These are phyloP conservation scores for Amphibolis antarctica DNA, from an alignment of 106 monocot genomes.

Conservation along the genomic window DNA sequence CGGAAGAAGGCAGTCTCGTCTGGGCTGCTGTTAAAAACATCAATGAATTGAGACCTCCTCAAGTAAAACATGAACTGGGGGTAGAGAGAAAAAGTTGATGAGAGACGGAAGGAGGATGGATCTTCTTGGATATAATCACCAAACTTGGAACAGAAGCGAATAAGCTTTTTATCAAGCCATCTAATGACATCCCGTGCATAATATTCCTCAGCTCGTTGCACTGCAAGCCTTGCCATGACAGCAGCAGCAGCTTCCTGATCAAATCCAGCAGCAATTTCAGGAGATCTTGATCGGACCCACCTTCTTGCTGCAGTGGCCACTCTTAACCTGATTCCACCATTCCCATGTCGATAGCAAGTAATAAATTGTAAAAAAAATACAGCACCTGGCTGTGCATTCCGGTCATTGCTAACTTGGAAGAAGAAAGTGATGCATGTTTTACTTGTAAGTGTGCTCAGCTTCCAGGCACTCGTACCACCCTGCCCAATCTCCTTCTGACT, in stretches of 20 bases:
- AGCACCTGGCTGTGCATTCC: constrained; percentile 33
- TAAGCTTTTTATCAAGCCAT: constrained; percentile 90
- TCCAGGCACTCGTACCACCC: constrained; percentile 64
- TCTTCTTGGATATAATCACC: constrained; percentile 82
- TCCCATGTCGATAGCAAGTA: constrained; percentile 59
- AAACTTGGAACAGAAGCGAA: constrained; percentile 77
- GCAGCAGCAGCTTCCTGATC: constrained; percentile 93
- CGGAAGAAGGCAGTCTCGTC: constrained; percentile 91
- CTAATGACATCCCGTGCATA: constrained; percentile 69
- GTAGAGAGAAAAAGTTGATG: constrained; percentile 66
- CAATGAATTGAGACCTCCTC: constrained; percentile 83
- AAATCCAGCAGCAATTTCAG: constrained; percentile 64
- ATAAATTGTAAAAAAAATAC: constrained; percentile 89
- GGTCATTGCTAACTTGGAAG: constrained; percentile 35
- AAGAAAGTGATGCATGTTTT: constrained; percentile 79
- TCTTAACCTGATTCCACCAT: constrained; percentile 52
- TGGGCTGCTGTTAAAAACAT: constrained; percentile 73
- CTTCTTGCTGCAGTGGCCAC: constrained; percentile 85
- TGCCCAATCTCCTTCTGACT: constrained; percentile 74
- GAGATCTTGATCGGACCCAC: constrained; percentile 40
- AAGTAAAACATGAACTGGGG: constrained; percentile 94
- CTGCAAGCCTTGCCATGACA: constrained; percentile 75
- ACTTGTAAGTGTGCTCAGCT: constrained; percentile 39
- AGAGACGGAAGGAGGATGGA: constrained; percentile 68
- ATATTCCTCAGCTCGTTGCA: constrained; percentile 51